phyloP scores from a whole-genome alignment of 1,284 basidiomycete genomes.

The Microbotryomycetes sp. region DNA sequence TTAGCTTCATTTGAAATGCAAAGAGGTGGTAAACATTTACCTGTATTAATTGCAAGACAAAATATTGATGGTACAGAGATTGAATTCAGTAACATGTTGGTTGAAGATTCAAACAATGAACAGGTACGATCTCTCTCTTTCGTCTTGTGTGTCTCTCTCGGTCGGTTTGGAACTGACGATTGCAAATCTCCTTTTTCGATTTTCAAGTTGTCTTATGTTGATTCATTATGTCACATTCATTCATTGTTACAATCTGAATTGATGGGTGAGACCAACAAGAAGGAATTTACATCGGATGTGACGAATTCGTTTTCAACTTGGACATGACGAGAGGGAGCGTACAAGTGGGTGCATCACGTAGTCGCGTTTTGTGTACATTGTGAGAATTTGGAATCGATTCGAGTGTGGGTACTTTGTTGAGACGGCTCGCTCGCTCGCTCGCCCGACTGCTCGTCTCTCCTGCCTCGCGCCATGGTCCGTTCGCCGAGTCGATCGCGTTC shows the following conservation, averaged over 20 bases:
- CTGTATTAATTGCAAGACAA: slow-evolving; percentile 78
- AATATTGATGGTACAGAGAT: slow-evolving; percentile 90
- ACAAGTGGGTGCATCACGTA: too few relatives aligned
- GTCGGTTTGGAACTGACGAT: not conserved
- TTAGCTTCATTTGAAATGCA: slow-evolving; percentile 61
- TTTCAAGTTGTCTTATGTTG: slow-evolving; percentile 10
- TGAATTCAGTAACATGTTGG: slow-evolving; percentile 92
- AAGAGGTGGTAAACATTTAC: slow-evolving; percentile 56
- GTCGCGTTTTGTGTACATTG: too few relatives aligned
- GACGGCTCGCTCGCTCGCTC: too few relatives aligned
- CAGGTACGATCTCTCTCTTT: slow-evolving; percentile 74
- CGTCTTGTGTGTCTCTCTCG: not conserved
- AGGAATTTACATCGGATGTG: slow-evolving; percentile 7
- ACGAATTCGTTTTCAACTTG: not conserved
- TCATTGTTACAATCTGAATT: slow-evolving; percentile 34
- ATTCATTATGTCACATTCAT: slow-evolving; percentile 31
- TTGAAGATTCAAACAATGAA: slow-evolving; percentile 96
- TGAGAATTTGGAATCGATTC: too few relatives aligned
- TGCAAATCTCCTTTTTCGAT: not conserved
- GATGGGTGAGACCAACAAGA: slow-evolving; percentile 30
- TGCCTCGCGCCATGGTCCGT: not conserved
- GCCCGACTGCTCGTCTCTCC: too few relatives aligned
- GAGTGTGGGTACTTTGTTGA: too few relatives aligned
- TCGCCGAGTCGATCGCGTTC: not conserved
- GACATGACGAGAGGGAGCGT: too few relatives aligned